Base-by-base conservation (phyloP, 192 early-diverging fungal species). In the Tieghemiomyces parasiticus region DNA sequence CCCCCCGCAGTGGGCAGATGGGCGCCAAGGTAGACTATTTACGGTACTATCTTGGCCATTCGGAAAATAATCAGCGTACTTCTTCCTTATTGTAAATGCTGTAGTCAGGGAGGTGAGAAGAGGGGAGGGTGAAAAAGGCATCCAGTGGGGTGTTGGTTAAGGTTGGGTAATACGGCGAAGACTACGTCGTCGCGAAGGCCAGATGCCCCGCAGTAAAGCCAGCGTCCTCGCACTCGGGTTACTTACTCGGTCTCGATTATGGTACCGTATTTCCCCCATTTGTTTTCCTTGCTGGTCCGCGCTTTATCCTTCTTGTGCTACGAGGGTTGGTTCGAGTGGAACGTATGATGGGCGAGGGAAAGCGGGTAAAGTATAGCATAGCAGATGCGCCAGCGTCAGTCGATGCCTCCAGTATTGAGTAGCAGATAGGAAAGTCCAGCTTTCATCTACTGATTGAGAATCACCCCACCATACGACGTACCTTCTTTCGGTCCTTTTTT, bases 221-320 rank as follows among this genome's bases (percentile, higher is more conserved):
- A 50, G 2, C 0, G 29, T 0, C 19, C 9, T 19, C 1, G 2
- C 51, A 14, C 14, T 4, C 35, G 24, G 38, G 4, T 52, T 1
- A 61, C 71, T 68, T 74, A 78, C 76, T 80, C 78, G 47, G 76
- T 59, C 38, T 75, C 70, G 51, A 71, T 70, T 33, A 80, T 66
- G 60, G 78, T 66, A 2, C 78, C 78, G 63, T 73, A 54, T n/a
- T 71, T 71, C 29, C 78, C 78, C 58, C 71, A 80, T 3, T 65
- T 55, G 30, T 67, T 59, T 22, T 46, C 61, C 13, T 61, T 58
- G 35, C 58, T 28, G 1, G 28, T 25, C 25, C 50, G n/a, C 33
- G n/a, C n/a, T n/a, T n/a, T n/a, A n/a, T n/a, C n/a, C n/a, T n/a
- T n/a, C n/a, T n/a, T n/a, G n/a, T 69, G 69, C 24, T 65, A 68